Base-by-base conservation (phyloP, 2,329 filamentous ascomycete species). In the Alternaria atra region DNA sequence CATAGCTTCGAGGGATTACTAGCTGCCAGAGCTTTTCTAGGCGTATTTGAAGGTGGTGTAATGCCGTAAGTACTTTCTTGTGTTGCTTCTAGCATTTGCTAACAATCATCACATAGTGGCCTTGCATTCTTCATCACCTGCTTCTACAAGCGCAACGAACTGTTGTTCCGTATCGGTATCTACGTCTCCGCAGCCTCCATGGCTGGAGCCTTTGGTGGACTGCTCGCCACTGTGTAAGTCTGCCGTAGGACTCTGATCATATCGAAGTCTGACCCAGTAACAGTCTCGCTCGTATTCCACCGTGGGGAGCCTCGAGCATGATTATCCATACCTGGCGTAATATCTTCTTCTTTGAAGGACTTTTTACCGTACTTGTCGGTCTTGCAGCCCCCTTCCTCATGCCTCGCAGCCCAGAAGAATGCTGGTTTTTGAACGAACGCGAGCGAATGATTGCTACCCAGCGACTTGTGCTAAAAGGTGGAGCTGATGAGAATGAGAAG, bases 331-430 rank as follows among this genome's bases (percentile, higher is more conserved):
- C 80, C 0, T 79, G 74, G 75, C 71, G 73, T 32, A 76, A 77
- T 51, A 89, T 89, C 66, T 89, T 89, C 79, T 87, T 89, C 76
- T 88, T 89, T 60, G 86, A 89, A 70, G 87, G 86, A 0, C 72
- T 87, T 42, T 67, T 87, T 62, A 89, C 86, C 9, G 73, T 84
- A 23, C 59, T 85, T 42, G 68, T 84, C 12, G 85, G 84, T 0
- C 39, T 82, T 2, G 59, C 77, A 1, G 84, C 85, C 1, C 85
- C 85, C 0, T 78, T 85, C 52, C 75, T 85, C 62, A 83, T 88
- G 78, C 85, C 86, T 0, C 81, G 80, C 7, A 80, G 73, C 10
- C 86, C 86, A 0, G 72, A 75, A 7, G 78, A 81, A 1, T 84
- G 84, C 25, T 82, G 78, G 56, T 85, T 84, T 65, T 74, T 89